Base-by-base conservation (phyloP, 1,284 basidiomycete species). In the Fomitopsis palustris region DNA sequence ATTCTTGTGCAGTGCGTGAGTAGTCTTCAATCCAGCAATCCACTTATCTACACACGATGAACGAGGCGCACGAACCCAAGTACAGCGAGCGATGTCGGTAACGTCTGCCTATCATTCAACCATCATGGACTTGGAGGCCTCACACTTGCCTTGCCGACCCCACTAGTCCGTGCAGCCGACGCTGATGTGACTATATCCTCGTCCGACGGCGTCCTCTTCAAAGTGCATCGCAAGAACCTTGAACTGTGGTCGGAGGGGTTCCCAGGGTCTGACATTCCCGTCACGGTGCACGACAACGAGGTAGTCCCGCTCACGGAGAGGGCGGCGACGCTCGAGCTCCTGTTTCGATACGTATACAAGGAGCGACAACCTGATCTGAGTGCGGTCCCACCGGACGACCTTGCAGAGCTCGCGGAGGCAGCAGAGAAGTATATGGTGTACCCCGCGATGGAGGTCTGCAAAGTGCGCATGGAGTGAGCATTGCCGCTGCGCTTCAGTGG, bases 281-380 rank as follows among this genome's bases (percentile, higher is more conserved):
- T 41, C 7, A 9, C 39, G 3, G 38, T 35, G 19, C 54, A 43
- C 4, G 31, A 45, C 31, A 67, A 70, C 31, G 55, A 65, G 10
- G 66, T 71, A 8, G 35, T 37, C 2, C 58, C 55, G 16, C 63
- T 72, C 17, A 62, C 61, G 16, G 71, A 73, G 52, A 51, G 38
- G 1, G 62, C 67, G 7, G 56, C 47, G 49, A 66, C 64, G 3
- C 41, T 62, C 17, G 59, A 62, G 12, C 19, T 62, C 5, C 45
- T 62, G 29, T 58, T 62, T 45, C 61, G 61, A 25, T 62, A 53
- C 54, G 58, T 58, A 53, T 54, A 54, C 35, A 49, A 41, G 16
- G 53, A 61, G 39, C 41, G 23, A 6, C 61, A 60, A 16, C 56
- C 56, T 16, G 37, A 47, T 37, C 39, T 58, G 16, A 37, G 29